Evolutionary conservation across 148 eudicot species (phyloP), one percentile per base, ranked within the genome.

Genomic region (Nyssa sinensis): DNA sequence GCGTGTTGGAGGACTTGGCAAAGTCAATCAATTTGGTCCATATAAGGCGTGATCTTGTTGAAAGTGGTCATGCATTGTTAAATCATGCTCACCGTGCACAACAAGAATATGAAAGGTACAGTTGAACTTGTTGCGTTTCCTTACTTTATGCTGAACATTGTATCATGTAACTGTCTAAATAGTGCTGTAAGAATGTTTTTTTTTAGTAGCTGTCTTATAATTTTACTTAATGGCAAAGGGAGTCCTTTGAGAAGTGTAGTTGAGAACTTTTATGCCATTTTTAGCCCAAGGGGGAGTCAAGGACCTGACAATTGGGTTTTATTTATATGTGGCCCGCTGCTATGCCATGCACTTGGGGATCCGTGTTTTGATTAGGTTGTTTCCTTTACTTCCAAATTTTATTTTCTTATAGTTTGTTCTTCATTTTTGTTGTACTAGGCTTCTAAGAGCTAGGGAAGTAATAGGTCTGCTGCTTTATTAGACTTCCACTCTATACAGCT

Each of bases 11-110:
- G 85, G 99, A 92, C 78, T 82, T 95, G 79, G 91, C 90, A 47
- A 92, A 92, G 80, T 96, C 99, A 80, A 90, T 95, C 70, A 85
- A 86, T 77, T 83, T 90, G 89, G 99, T 95, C 72, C 99, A 92
- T 78, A 80, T 86, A 60, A 86, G 99, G 68, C 84, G 87, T 81
- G 88, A 90, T 86, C 96, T 92, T 76, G 99, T 92, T 79, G 97
- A 95, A 78, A 95, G 99, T 83, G 96, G 99, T 33, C 99, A 89
- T 85, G 82, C 96, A 69, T 83, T 95, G 86, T 76, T 95, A 73
- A 86, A 88, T 76, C 99, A 95, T 83, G 99, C 94, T 75, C 86
- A 86, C 75, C 87, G 83, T 79, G 89, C 88, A 51, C 92, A 86
- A 78, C 95, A 85, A 79, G 98, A 95, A 57, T 95, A 95, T 81